Base-by-base conservation (phyloP, 768 basidiomycete species). In the Lyophyllum semitale region DNA sequence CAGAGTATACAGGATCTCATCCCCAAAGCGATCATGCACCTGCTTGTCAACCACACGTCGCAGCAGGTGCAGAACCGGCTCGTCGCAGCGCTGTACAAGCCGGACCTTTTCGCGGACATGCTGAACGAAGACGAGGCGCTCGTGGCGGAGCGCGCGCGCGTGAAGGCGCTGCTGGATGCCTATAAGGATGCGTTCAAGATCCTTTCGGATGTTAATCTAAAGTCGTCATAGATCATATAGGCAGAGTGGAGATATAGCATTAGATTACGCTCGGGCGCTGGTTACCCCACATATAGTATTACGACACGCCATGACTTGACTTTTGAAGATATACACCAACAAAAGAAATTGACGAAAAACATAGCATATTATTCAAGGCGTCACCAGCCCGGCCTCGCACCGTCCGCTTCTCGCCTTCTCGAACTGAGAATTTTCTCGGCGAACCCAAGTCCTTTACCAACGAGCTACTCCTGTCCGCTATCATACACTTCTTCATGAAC, bases 1-100 rank as follows among this genome's bases (percentile, higher is more conserved):
- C 95, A 98, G 71, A 93, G 89, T 67, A 97, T 99, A 59, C 93
- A 98, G 62, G 97, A 99, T 70, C 81, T 98, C 53, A 84, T 99
- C 18, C 97, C 97, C 30, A 99, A 99, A 73, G 94, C 95, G 20
- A 89, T 97, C 76, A 98, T 98, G 96, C 96, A 98, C 75, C 84
- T 95, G 63, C 82, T 98, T 59, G 96, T 99, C 67, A 98, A 97
- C 73, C 83, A 92, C 67, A 95, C 95, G n/a, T 88, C 93, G 42
- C 91, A 98, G 68, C 91, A 94, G 17, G 93, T 99, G 23, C 97
- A 98, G 73, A 97, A 97, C 69, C 85, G 97, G 20, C 79, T 99
- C 29, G 97, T 99, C n/a, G 84, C 95, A 29, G 79, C 89, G 42
- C 71, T 99, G 60, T 99, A 99, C 79, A 97, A 94, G 73, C 96